Evolutionary conservation across 1,139 yeast species (phyloP), one percentile per base, ranked within the genome.

Genomic region (Yamadazyma friedrichii): DNA sequence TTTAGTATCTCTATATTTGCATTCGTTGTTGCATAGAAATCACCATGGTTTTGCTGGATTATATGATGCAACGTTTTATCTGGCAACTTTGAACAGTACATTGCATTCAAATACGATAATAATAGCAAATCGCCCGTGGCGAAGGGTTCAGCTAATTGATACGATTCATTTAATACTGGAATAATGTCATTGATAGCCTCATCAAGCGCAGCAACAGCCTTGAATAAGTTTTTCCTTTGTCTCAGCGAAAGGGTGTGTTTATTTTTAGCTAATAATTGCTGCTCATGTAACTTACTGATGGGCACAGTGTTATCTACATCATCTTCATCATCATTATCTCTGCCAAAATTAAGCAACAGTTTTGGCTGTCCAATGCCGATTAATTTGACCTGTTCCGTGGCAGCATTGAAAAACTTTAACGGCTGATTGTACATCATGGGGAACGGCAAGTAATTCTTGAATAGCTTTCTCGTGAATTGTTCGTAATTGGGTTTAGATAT

Each of bases 381-480:
- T 12, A 58, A 35, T 40, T 60, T 43, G 46, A 67, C 66, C 75
- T 79, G 54, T 52, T 65, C 55, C 54, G 65, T 58, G 46, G 93
- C 89, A 13, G 58, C 50, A 28, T 66, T 57, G 52, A 77, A 70
- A 46, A 77, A 74, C 36, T 70, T 67, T 42, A 84, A 55, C 0
- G 95, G 89, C 32, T 86, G 82, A 46, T 81, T 82, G 59, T 87
- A 88, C 77, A 88, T 91, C 83, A 87, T 80, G 5, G 96, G 96
- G 62, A 88, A 88, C 2, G 93, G 88, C 28, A 87, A 65, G 47
- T 80, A 70, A 3, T 64, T 52, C 29, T 77, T 67, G 55, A 84
- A 82, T 22, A 78, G 58, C 35, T 82, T 81, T 42, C 94, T 68
- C 1, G 91, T 79, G 44, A 74, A 79, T 12, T 67, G 56, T 49